These are phyloP conservation scores for Oryza nivara DNA, from an alignment of 176 grass and related monocot species.

Conservation along the genomic window DNA sequence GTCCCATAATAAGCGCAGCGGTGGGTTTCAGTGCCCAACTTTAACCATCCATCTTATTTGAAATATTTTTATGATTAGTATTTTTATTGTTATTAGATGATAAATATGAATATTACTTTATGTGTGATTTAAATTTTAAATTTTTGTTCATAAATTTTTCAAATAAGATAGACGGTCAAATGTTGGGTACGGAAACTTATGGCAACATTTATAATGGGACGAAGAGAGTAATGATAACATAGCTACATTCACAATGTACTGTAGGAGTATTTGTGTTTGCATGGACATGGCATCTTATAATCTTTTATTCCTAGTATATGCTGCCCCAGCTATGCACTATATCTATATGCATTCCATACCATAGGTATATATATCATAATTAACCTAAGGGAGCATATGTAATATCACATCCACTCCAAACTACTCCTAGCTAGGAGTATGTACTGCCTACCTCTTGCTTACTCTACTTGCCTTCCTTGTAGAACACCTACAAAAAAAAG, in stretches of 20 bases:
- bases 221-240: not conserved
- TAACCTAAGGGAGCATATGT: constrained; percentile 24
- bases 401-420: constrained; percentile 47
- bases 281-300: constrained; percentile 5
- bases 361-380: constrained; percentile 30
- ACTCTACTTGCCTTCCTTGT: not conserved
- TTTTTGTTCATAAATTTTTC: too few species aligned
- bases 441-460: not conserved
- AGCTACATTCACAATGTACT: not conserved
- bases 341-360: not conserved
- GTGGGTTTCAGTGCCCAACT: too few species aligned
- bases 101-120: too few species aligned
- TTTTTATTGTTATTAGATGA: too few species aligned
- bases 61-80: too few species aligned
- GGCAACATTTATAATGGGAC: too few species aligned
- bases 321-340: not conserved
- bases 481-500: constrained; percentile 26
- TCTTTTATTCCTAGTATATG: constrained; percentile 28
- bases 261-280: constrained; percentile 17
- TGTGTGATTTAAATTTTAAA: too few species aligned
- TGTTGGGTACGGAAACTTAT: too few species aligned
- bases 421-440: constrained; percentile 24
- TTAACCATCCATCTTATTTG: too few species aligned
- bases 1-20: too few species aligned
- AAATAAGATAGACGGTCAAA: too few species aligned